These are phyloP conservation scores for Vigna radiata DNA, from an alignment of 306 rosid species.

Conservation along the genomic window DNA sequence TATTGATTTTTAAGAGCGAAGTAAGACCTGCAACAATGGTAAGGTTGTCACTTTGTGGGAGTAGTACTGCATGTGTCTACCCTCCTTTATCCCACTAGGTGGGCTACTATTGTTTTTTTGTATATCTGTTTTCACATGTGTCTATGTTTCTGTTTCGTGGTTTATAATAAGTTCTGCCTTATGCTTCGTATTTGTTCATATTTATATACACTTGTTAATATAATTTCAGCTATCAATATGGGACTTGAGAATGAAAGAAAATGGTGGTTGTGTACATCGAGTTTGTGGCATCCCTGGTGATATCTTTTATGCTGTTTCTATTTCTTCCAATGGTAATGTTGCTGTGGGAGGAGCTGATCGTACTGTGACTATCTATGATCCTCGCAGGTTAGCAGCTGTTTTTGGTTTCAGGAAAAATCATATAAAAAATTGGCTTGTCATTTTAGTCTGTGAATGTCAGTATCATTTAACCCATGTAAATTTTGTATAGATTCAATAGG, in stretches of 20 bases:
- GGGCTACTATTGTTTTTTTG: too few relatives aligned
- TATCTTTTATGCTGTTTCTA: constrained; percentile 69
- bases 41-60: too few relatives aligned
- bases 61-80: too few relatives aligned
- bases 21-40: too few relatives aligned
- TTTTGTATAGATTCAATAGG: neutral
- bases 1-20: too few relatives aligned
- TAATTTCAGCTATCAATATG: constrained; percentile 71
- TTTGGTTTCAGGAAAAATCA: constrained; percentile 23
- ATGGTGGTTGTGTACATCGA: constrained; percentile 86
- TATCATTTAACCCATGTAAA: constrained; percentile 20
- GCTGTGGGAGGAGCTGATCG: constrained; percentile 93
- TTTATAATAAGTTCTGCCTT: constrained; percentile 40
- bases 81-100: too few relatives aligned
- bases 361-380: constrained; percentile 87
- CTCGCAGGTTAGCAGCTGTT: constrained; percentile 74
- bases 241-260: constrained; percentile 94
- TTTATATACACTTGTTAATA: constrained; percentile 36
- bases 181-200: constrained; percentile 14
- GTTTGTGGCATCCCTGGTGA: constrained; percentile 82
- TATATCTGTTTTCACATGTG: too few relatives aligned
- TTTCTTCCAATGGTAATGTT: constrained; percentile 78
- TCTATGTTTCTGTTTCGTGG: too few relatives aligned
- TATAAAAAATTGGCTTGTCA: constrained; percentile 31
- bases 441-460: constrained; percentile 21